Evolutionary conservation across 306 rosid genomes (phyloP).

Genomic region (Dalbergia cultrata): DNA sequence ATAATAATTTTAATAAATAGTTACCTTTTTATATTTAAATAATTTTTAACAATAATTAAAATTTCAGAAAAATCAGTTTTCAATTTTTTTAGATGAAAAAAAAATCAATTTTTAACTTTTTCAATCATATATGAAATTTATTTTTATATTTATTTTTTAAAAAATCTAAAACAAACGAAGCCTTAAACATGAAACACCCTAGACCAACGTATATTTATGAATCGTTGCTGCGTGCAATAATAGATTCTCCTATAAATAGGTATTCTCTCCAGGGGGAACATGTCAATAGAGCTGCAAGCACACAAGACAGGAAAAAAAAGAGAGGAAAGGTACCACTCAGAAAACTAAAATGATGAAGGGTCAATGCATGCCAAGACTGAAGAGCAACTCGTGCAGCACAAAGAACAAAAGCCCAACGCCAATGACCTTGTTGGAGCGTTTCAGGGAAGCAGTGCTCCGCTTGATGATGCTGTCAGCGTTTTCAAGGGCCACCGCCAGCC

Average conservation of each 20-base stretch:
- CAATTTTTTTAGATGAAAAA: no score
- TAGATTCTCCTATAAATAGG: constrained; percentile 50
- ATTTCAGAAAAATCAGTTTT: no score
- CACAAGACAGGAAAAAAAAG: background rate
- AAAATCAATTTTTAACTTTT: no score
- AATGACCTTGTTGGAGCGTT: constrained; percentile 75
- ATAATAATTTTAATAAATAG: no score
- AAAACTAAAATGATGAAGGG: constrained; percentile 53
- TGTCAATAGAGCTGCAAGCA: background rate
- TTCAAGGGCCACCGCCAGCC: constrained; percentile 55
- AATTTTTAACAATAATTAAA: no score
- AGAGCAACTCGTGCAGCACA: constrained; percentile 47
- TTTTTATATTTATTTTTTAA: no score
- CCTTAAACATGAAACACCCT: background rate
- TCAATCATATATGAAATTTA: no score
- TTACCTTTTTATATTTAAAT: no score
- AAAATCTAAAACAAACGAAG: no score
- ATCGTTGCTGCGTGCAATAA: constrained; percentile 12
- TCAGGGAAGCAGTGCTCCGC: constrained; percentile 86
- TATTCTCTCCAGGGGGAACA: background rate
- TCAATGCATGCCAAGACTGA: constrained; percentile 72
- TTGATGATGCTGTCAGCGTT: constrained; percentile 85
- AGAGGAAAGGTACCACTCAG: constrained; percentile 17
- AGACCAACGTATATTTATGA: constrained; percentile 40
- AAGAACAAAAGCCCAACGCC: constrained; percentile 63